These are phyloP conservation scores for Protomyces inundatus DNA, from an alignment of 1,139 yeast species.

Conservation along the genomic window DNA sequence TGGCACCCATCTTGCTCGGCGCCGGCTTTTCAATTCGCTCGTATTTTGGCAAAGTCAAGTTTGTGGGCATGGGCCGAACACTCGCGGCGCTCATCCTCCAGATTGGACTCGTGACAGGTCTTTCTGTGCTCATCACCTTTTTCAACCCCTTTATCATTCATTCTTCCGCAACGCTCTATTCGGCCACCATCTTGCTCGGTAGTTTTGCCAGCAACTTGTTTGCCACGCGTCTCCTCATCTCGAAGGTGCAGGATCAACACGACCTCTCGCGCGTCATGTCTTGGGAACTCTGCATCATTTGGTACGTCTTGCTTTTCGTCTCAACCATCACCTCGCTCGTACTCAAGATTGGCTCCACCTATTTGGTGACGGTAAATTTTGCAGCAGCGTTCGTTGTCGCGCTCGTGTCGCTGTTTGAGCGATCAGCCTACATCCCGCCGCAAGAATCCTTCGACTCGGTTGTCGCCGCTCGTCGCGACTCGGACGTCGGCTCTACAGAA, in stretches of 20 bases:
- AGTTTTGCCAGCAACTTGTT: slow-evolving; percentile 28
- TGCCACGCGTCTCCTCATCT: slow-evolving; percentile 18
- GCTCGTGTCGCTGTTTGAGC: slow-evolving; percentile 22
- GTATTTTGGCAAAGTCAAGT: slow-evolving; percentile 38
- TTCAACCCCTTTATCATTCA: slow-evolving; percentile 32
- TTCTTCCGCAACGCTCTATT: slow-evolving; percentile 30
- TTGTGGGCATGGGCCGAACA: slow-evolving; percentile 31
- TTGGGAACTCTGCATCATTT: slow-evolving; percentile 26
- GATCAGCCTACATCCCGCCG: slow-evolving; percentile 23
- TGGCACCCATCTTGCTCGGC: slow-evolving; percentile 32
- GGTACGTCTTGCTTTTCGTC: slow-evolving; percentile 21
- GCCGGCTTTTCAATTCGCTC: slow-evolving; percentile 14
- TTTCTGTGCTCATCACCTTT: slow-evolving; percentile 28
- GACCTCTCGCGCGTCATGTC: slow-evolving; percentile 25
- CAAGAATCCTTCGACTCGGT: slow-evolving; percentile 22
- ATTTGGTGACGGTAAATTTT: slow-evolving; percentile 23
- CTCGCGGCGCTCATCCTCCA: slow-evolving; percentile 29
- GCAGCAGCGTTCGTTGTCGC: slow-evolving; percentile 22
- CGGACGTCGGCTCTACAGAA: slow-evolving; percentile 20
- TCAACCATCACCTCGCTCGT: slow-evolving; percentile 18
- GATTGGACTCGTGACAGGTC: slow-evolving; percentile 31
- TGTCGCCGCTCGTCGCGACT: slow-evolving; percentile 1
- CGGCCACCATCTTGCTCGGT: slow-evolving; percentile 31
- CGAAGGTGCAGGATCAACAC: slow-evolving; percentile 18
- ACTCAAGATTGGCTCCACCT: slow-evolving; percentile 19